A percentile compares a stretch with the other conserved stretches of the same genome.
Evolutionary conservation across 1,284 basidiomycete genomes (phyloP).

Genomic region (Earliella scabrosa): DNA sequence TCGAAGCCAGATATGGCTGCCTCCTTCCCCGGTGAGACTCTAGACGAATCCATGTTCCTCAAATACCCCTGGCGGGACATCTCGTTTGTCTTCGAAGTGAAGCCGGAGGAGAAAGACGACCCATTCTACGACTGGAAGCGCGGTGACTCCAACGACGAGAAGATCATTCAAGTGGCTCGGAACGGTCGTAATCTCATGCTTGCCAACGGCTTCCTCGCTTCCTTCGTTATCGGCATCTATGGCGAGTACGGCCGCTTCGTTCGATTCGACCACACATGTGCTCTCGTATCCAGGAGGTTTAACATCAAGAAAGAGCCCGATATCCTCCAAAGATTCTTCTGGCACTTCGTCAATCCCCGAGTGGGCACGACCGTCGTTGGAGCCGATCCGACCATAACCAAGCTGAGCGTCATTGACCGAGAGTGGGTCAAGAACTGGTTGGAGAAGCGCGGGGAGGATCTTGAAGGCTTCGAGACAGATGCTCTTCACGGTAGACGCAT

Average conservation of each 20-base stretch:
- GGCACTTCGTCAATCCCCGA: constrained; percentile 20
- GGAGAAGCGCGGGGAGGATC: not conserved
- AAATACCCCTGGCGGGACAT: not conserved
- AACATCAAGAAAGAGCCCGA: not conserved
- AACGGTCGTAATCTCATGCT: constrained; percentile 18
- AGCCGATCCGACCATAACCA: constrained; percentile 9
- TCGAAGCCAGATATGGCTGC: constrained; percentile 10
- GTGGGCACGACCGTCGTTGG: constrained; percentile 10
- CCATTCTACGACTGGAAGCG: not conserved
- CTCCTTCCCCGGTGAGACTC: constrained; percentile 5
- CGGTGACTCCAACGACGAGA: not conserved
- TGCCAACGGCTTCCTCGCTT: constrained; percentile 13
- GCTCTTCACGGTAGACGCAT: not conserved
- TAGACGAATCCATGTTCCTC: not conserved
- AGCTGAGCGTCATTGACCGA: not conserved
- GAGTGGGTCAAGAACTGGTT: constrained; percentile 2
- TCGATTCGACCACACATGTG: constrained; percentile 19
- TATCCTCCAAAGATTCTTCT: constrained; percentile 15
- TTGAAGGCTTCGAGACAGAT: too few species aligned
- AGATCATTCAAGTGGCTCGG: constrained; percentile 6
- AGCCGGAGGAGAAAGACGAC: not conserved
- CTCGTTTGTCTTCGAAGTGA: constrained; percentile 8
- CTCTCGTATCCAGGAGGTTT: constrained; percentile 7
- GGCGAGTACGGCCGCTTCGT: constrained; percentile 17
- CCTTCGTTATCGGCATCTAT: constrained; percentile 21